phyloP scores from a whole-genome alignment of 352 stramenopile genomes.

The Phytophthora kernoviae region DNA sequence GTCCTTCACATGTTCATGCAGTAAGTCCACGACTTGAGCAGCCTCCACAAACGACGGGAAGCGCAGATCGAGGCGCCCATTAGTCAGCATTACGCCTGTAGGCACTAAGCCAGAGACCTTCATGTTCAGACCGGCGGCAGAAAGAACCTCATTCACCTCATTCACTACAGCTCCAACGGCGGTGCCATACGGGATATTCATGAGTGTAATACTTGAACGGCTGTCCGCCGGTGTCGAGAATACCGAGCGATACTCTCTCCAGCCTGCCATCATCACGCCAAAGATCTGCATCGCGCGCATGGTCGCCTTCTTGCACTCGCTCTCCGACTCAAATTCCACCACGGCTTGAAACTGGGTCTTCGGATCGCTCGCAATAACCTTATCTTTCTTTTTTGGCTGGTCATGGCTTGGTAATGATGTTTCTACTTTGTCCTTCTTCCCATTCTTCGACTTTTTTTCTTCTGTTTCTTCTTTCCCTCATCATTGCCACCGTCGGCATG shows the following conservation, averaged over 20 bases:
- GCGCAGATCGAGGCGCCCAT: conserved; percentile 73
- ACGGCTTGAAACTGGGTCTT: conserved; percentile 76
- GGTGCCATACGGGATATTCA: conserved; percentile 82
- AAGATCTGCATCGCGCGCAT: conserved; percentile 87
- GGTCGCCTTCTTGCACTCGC: conserved; percentile 55
- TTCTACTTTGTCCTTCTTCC: conserved; percentile 39
- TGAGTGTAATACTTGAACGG: conserved; percentile 65
- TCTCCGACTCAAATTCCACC: conserved; percentile 71
- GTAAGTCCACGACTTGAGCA: conserved; percentile 70
- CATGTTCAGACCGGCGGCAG: conserved; percentile 50
- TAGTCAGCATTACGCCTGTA: conserved; percentile 70
- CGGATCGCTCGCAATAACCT: conserved; percentile 80
- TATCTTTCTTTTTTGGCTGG: conserved; percentile 50
- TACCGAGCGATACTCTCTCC: conserved; percentile 82
- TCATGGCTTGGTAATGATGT: conserved; percentile 26
- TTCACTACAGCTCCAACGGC: conserved; percentile 59
- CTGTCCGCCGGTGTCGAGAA: conserved; percentile 62
- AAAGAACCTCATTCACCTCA: conserved; percentile 64
- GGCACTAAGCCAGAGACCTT: conserved; percentile 62
- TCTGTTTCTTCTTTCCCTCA: conserved; percentile 27
- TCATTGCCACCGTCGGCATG: conserved; percentile 35
- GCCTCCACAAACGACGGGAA: conserved; percentile 78
- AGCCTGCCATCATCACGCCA: conserved; percentile 86
- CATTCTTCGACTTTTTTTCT: conserved; percentile 36
- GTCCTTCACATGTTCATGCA: conserved; percentile 51